Conservation (phyloP, 1,139 yeast genomes). For the Candida sanyaensis region DNA sequence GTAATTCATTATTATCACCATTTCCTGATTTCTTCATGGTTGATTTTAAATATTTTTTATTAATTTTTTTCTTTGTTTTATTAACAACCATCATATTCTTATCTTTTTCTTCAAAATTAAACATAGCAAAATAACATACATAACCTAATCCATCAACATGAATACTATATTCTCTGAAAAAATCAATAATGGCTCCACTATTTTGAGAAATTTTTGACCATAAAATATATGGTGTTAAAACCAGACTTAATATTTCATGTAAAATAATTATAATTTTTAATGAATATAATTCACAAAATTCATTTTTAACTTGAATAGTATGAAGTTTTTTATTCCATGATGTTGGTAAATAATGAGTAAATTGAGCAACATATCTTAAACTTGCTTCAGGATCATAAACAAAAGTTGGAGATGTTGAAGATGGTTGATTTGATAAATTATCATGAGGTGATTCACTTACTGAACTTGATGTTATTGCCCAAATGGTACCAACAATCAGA, state of each 20-base stretch:
- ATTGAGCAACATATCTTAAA: conserved; percentile 73
- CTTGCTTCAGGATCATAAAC: conserved; percentile 91
- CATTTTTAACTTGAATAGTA: conserved; percentile 77
- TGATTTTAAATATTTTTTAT: conserved; percentile 10
- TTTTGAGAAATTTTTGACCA: conserved; percentile 80
- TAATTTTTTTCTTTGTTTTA: conserved; percentile 27
- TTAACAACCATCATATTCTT: conserved; percentile 48
- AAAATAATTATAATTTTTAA: conserved; percentile 70
- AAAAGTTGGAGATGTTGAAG: conserved; percentile 40
- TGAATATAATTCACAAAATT: conserved; percentile 78
- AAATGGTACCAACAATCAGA: conserved; percentile 78
- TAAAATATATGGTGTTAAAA: conserved; percentile 82
- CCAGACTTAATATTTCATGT: conserved; percentile 77
- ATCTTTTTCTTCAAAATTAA: conserved; percentile 68
- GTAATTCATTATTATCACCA: no score
- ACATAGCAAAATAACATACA: conserved; percentile 93
- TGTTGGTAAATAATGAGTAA: conserved; percentile 86
- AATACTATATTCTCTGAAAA: conserved; percentile 83
- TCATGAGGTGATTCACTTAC: conserved; percentile 25
- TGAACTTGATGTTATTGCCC: conserved; percentile 58
- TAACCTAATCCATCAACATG: conserved; percentile 95
- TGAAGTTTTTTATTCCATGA: conserved; percentile 86
- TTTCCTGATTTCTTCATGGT: conserved; percentile 4
- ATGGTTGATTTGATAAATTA: conserved; percentile 31
- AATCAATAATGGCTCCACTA: conserved; percentile 79